Evolutionary conservation across 2,329 filamentous ascomycete genomes (phyloP), one percentile per base, ranked within the genome.

Genomic region (Aspergillus sp.): DNA sequence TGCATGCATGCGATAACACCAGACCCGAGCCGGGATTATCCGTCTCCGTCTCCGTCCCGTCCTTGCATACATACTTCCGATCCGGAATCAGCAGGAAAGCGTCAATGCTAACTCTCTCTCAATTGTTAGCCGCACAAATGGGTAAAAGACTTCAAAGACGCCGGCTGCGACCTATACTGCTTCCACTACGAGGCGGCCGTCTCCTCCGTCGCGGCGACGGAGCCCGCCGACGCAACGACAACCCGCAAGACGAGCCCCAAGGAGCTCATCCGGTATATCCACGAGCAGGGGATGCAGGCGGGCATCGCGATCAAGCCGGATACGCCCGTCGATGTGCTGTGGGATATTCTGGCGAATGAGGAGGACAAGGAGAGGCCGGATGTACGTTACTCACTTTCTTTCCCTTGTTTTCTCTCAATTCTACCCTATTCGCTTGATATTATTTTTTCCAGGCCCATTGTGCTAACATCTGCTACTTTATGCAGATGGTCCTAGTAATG

Each of bases 161-260:
- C 93, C 63, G 95, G 95, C 57, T 97, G 93, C 80, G 93, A 99
- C 78, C 85, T 99, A n/a, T 99, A 99, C 84, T 98, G 95, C 84
- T 99, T 99, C 84, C 95, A 99, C 84, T 98, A 98, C 80, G 95
- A 99, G 81, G 95, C 95, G 28, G 95, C 95, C 66, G 86, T 95
- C 53, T 80, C 82, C 68, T 96, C 92, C 54, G 91, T 91, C 48
- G 92, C 91, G 41, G 93, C 93, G 71, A 92, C 93, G 74, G 87
- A 85, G 58, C 93, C 94, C 52, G 87, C 90, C 69, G 85, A 84
- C 59, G 84, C 81, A 57, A 87, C 87, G 15, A 90, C 91, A 1
- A 80, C 75, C 59, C 77, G 82, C 63, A 90, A 88, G 77, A 98
- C 94, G 2, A 93, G 81, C 72, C 94, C 95, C 5, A 89, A 88